A percentile compares a stretch with the other conserved stretches of the same genome.
phyloP scores from a whole-genome alignment of 1,284 basidiomycete genomes.

The Ceratobasidium sp. region DNA sequence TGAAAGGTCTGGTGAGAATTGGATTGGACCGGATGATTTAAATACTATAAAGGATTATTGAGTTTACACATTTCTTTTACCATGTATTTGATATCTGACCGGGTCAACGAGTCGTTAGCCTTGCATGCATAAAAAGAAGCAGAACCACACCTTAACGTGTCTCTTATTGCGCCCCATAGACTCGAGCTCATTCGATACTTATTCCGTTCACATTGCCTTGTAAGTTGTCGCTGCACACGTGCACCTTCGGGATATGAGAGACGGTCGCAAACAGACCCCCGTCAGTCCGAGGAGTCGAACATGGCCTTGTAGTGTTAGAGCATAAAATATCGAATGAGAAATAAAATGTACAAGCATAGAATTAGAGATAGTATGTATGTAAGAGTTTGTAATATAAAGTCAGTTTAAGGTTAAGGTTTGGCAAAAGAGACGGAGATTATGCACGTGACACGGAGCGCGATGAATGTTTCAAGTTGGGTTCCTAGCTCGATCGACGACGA shows the following conservation, averaged over 20 bases:
- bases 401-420: slow-evolving; percentile 8
- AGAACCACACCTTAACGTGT: background rate
- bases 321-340: too few relatives aligned
- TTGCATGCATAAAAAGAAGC: background rate
- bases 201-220: slow-evolving; percentile 10
- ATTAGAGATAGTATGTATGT: slow-evolving; percentile 2
- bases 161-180: background rate
- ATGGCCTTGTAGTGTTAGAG: too few relatives aligned
- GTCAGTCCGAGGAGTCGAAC: background rate
- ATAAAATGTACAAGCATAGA: background rate
- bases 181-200: background rate
- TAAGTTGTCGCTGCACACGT: background rate
- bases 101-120: slow-evolving; percentile 2
- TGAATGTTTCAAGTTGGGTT: background rate
- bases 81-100: background rate
- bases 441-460: slow-evolving; percentile 24
- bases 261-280: background rate
- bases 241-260: background rate
- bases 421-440: background rate
- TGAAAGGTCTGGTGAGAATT: background rate
- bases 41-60: too few relatives aligned
- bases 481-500: slow-evolving; percentile 24
- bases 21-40: too few relatives aligned
- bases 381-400: background rate
- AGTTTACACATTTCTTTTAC: too few relatives aligned